These are phyloP conservation scores for Vishniacozyma victoriae DNA, from an alignment of 768 basidiomycete genomes.

Conservation along the genomic window DNA sequence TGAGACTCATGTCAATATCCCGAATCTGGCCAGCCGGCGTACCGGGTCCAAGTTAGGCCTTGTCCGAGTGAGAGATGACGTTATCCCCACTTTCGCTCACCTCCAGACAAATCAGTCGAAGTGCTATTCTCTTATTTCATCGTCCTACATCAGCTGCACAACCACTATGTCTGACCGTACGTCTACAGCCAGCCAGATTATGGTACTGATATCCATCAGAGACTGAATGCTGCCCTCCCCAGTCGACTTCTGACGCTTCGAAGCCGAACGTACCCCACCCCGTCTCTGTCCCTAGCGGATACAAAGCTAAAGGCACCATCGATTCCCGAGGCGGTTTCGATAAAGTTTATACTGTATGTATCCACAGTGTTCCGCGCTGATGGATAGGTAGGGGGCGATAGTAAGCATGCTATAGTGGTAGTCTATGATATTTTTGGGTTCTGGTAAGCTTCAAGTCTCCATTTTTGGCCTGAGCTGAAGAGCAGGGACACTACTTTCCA, in stretches of 20 bases:
- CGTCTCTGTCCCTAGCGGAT: conserved; percentile 13
- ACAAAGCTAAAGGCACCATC: conserved; percentile 28
- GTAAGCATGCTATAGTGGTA: conserved; percentile 56
- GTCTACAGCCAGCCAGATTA: too few relatives aligned
- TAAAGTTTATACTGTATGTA: conserved; percentile 33
- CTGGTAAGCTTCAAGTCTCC: conserved; percentile 45
- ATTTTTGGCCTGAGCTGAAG: background rate
- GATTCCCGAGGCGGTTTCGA: conserved; percentile 26
- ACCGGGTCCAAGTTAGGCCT: too few relatives aligned
- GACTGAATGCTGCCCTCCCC: conserved; percentile 29
- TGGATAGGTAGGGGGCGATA: conserved; percentile 49
- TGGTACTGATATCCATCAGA: too few relatives aligned
- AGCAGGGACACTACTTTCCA: conserved; percentile 26
- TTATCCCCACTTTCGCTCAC: too few relatives aligned
- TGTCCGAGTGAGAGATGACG: too few relatives aligned
- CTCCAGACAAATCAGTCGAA: too few relatives aligned
- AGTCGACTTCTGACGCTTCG: conserved; percentile 11
- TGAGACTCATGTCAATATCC: too few relatives aligned
- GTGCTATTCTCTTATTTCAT: too few relatives aligned
- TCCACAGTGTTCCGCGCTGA: background rate
- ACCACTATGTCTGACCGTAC: too few relatives aligned
- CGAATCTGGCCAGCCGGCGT: too few relatives aligned
- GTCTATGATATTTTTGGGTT: conserved; percentile 65
- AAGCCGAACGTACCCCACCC: conserved; percentile 21
- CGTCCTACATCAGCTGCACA: too few relatives aligned